phyloP scores from a whole-genome alignment of 106 monocot genomes.

The Dendrobium catenatum region DNA sequence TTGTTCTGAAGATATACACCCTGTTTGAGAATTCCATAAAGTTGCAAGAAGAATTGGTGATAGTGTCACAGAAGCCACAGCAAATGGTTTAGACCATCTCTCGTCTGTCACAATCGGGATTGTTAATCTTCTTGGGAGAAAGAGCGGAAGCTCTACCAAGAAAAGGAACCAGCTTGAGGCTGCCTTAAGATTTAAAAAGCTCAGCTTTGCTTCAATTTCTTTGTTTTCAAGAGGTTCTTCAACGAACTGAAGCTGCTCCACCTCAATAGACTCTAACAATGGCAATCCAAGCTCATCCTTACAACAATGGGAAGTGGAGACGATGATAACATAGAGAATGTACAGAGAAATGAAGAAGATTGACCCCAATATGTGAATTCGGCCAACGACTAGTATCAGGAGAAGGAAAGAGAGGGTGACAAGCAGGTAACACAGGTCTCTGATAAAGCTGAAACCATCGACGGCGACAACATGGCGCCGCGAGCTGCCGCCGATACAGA shows the following conservation, averaged over 20 bases:
- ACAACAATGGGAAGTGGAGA: slow-evolving; percentile 15
- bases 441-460: slow-evolving; percentile 14
- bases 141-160: slow-evolving; percentile 34
- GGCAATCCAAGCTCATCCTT: slow-evolving; percentile 10
- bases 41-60: slow-evolving; percentile 32
- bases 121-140: slow-evolving; percentile 38
- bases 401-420: slow-evolving; percentile 21
- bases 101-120: slow-evolving; percentile 35
- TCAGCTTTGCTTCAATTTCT: neutral
- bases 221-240: neutral
- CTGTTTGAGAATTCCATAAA: slow-evolving; percentile 21
- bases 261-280: neutral
- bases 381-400: slow-evolving; percentile 26
- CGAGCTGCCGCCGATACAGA: neutral
- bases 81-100: slow-evolving; percentile 46
- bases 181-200: neutral
- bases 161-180: neutral
- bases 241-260: neutral
- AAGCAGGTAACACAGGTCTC: slow-evolving; percentile 27
- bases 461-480: neutral
- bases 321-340: slow-evolving; percentile 33
- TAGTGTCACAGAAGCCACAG: slow-evolving; percentile 19
- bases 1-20: neutral
- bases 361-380: slow-evolving; percentile 32
- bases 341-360: slow-evolving; percentile 32